phyloP scores from a whole-genome alignment of 345 rosid species.

The Fremontodendron californicum region DNA sequence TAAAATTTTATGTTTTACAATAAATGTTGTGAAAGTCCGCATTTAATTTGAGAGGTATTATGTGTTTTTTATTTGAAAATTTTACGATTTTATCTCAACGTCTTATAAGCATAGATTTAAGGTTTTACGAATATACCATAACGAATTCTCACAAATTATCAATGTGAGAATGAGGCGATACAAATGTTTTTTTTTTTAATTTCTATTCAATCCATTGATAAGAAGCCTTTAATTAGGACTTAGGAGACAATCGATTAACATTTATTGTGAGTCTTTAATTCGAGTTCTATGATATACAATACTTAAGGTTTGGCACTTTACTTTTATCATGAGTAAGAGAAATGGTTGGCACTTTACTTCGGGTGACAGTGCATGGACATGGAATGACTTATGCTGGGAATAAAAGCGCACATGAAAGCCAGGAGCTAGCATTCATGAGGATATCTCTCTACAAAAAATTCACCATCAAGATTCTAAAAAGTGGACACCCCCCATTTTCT shows the following conservation, averaged over 20 bases:
- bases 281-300: background rate
- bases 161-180: too few relatives aligned
- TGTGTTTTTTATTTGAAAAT: too few relatives aligned
- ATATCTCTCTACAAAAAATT: conserved; percentile 38
- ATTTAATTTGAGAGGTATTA: too few relatives aligned
- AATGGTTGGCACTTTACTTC: too few relatives aligned
- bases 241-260: background rate
- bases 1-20: too few relatives aligned
- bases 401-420: background rate
- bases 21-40: too few relatives aligned
- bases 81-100: too few relatives aligned
- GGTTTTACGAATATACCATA: too few relatives aligned
- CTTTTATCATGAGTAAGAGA: background rate
- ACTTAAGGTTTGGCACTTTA: background rate
- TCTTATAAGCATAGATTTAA: too few relatives aligned
- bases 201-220: background rate
- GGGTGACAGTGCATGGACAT: conserved; percentile 48
- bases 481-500: background rate
- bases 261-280: background rate
- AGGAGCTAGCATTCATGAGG: conserved; percentile 31
- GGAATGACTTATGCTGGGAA: conserved; percentile 36
- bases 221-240: background rate
- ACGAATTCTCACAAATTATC: too few relatives aligned
- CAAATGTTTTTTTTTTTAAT: background rate
- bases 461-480: conserved; percentile 26